Conservation (phyloP, 2,329 filamentous ascomycete species). For the Cordyceps tenuipes region DNA sequence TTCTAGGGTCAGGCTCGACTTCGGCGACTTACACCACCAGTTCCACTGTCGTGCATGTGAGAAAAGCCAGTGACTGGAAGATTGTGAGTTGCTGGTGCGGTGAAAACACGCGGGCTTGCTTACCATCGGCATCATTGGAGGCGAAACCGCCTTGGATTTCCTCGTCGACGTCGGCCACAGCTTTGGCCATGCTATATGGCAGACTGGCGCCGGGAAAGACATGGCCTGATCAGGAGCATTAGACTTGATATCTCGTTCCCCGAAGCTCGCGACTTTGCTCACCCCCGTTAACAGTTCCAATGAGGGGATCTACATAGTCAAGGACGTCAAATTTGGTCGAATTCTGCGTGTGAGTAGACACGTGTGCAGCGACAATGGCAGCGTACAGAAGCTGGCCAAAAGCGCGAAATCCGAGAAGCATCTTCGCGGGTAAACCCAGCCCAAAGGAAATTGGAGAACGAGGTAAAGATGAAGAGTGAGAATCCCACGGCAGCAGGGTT, state of each 20-base stretch:
- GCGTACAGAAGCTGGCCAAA: background rate
- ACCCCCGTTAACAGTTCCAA: constrained; percentile 22
- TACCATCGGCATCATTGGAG: constrained; percentile 19
- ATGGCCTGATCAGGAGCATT: constrained; percentile 15
- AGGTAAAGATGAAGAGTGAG: background rate
- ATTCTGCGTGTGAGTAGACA: background rate
- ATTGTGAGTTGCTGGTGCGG: background rate
- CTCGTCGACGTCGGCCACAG: constrained; percentile 20
- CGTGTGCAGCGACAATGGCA: background rate
- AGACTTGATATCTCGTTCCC: background rate
- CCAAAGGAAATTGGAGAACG: background rate
- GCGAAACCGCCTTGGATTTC: constrained; percentile 21
- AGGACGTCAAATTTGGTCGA: constrained; percentile 15
- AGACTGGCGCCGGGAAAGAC: constrained; percentile 23
- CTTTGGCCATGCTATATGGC: constrained; percentile 24
- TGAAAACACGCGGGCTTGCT: background rate
- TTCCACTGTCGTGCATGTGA: constrained; percentile 24
- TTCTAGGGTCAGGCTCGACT: background rate
- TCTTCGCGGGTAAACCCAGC: background rate
- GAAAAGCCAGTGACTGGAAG: constrained; percentile 23
- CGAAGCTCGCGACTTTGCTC: background rate
- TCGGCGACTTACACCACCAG: constrained; percentile 22
- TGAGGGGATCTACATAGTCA: constrained; percentile 20
- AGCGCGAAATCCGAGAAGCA: background rate
- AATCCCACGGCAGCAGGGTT: background rate